Evolutionary conservation across 441 rosid species (phyloP), one percentile per base, ranked within the genome.

Genomic region (Mallotus japonicus): DNA sequence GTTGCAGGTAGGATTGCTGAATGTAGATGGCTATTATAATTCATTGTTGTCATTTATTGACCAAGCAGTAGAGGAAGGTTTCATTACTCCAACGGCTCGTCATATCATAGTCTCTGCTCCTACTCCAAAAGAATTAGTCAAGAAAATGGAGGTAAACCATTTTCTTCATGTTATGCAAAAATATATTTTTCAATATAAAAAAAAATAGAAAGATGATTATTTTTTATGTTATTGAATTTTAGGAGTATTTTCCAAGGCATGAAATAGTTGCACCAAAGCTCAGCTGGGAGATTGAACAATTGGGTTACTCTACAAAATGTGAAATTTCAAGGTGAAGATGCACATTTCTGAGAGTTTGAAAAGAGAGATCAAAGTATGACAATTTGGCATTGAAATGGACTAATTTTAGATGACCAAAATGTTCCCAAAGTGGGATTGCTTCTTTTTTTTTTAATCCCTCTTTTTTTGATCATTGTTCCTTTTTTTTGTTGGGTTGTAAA

Each of bases 1-100:
- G 40, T 3, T 79, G 80, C 67, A 93, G 98, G 98, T 93, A 73
- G 98, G 98, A 73, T 76, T 93, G 76, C 74, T 93, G 79, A 93
- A 93, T 42, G 98, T 93, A 54, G 97, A 93, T 76, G 98, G 95
- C 17, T 93, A 86, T 67, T 93, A 91, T 86, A 87, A 91, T 79
- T 87, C 92, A 1, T 71, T 93, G 76, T 72, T 93, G 73, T 83
- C 93, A 37, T 93, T 93, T 77, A 83, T 93, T 49, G 98, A 93
- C 82, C 87, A 87, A 69, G 98, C 98, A 57, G 97, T 93, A 15
- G 98, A 93, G 81, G 97, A 91, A 84, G 98, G 95, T 6, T 95
- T 95, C 79, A 87, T 95, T 42, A 47, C 77, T 70, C 97, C 97
- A 61, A 87, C 67, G 37, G 97, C 97, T 47, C 91, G 99, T 62